Evolutionary conservation across 2,329 filamentous ascomycete genomes (phyloP), one percentile per base, ranked within the genome.

Genomic region (Monosporascus sp.): DNA sequence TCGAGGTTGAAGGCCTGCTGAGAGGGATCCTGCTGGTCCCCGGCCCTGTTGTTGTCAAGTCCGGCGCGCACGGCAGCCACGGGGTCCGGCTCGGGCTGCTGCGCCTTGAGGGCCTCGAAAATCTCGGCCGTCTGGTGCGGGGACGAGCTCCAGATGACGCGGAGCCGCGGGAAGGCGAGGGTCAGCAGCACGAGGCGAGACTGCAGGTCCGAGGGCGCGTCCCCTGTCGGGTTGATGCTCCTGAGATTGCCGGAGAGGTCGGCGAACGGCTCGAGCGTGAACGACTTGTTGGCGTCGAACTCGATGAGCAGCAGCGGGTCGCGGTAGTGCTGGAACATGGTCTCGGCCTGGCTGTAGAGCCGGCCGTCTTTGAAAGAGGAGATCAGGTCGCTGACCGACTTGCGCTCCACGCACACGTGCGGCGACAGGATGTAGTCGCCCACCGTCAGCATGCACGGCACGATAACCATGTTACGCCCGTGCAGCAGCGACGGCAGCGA

Each of bases 111-210:
- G 60, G 91, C 87, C 64, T 92, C 87, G 68, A 99, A 97, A 57
- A 99, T 97, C 74, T 97, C 92, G 1, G 94, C 94, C 0, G 94
- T 97, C 70, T 99, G 92, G 67, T 96, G 96, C 0, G 94, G 93
- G 11, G 87, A 91, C 8, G 84, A 90, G 8, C 89, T 94, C 94
- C 94, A 99, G 62, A 99, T 91, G 62, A 99, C 88, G 59, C 90
- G 87, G 48, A 99, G 80, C 22, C 84, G 84, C 0, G 94, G 94
- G 64, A 97, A 99, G 0, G 93, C 90, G 5, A 99, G 82, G 0
- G 92, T 97, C 20, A 99, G 81, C 45, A 97, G 84, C 14, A 97
- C 94, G 46, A 99, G 79, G 71, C 97, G 94, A 57, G 88, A 87
- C 69, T 99, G 94, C 34, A 97, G 78, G 66, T 97, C 94, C 37